Percentiles rank a stretch among this genome's conserved stretches.
phyloP scores from a whole-genome alignment of 2,329 filamentous ascomycete genomes.

The Akanthomyces dipterigenus region DNA sequence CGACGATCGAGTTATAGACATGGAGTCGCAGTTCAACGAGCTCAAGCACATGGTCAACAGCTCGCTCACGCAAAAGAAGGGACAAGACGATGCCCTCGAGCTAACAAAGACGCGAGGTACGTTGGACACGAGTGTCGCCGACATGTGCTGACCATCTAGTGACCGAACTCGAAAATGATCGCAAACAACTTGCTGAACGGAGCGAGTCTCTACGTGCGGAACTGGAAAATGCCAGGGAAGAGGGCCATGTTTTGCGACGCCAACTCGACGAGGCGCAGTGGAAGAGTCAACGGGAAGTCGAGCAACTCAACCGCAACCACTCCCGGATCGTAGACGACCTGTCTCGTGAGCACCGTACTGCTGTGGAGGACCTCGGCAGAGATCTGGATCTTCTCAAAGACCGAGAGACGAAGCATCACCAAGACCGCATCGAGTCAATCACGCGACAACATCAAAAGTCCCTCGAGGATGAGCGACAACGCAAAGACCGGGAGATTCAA shows the following conservation, averaged over 20 bases:
- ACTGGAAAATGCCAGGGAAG: conserved; percentile 38
- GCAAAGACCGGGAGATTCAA: conserved; percentile 55
- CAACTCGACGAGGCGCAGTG: conserved; percentile 31
- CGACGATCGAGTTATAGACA: conserved; percentile 65
- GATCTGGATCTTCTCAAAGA: conserved; percentile 38
- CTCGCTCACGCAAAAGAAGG: conserved; percentile 60
- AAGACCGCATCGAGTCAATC: conserved; percentile 60
- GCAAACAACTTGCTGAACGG: conserved; percentile 38
- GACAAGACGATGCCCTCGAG: conserved; percentile 66
- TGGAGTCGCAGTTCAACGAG: conserved; percentile 66
- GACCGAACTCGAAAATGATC: conserved; percentile 41
- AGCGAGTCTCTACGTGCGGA: conserved; percentile 55
- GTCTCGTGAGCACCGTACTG: conserved; percentile 26
- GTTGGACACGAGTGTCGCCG: conserved; percentile 17
- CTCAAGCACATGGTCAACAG: conserved; percentile 67
- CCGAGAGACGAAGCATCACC: conserved; percentile 50
- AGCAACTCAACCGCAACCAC: conserved; percentile 38
- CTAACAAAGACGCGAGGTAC: conserved; percentile 69
- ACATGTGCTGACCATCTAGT: conserved; percentile 28
- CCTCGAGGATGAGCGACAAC: conserved; percentile 56
- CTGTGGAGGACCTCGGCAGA: conserved; percentile 33
- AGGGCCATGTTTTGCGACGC: conserved; percentile 27
- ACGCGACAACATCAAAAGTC: conserved; percentile 57
- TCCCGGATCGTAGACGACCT: conserved; percentile 29
- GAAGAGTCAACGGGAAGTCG: conserved; percentile 42